Evolutionary conservation across 495 filamentous ascomycete genomes (phyloP), one percentile per base, ranked within the genome.

Genomic region (Alectoria sarmentosa): DNA sequence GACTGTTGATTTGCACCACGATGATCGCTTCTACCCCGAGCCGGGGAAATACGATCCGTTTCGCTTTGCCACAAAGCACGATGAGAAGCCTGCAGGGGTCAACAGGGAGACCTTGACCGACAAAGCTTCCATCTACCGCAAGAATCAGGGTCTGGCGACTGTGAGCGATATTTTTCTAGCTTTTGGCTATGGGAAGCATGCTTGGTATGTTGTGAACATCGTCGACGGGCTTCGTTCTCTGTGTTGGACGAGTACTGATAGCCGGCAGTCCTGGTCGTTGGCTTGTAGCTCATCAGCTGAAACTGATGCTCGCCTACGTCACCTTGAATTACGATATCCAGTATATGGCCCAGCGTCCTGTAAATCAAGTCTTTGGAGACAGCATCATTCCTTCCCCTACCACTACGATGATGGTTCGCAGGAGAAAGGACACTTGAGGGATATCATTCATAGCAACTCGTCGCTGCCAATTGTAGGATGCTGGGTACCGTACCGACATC

Each of bases 11-110:
- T 54, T 72, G 9, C 68, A 70, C 17, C 39, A 55, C 41, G 69
- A 72, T 58, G 70, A 72, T 23, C 56, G 69, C 0, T 70, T 72
- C 63, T 72, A 72, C 39, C 66, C 56, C 26, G 37, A 66, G 4
- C 66, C 70, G 14, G 56, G 62, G 10, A 44, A 60, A 10, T 70
- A 70, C 38, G 55, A 71, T 34, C 62, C 69, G 13, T 63, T 67
- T 10, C 68, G 69, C 1, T 70, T 68, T 64, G 52, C 39, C 1
- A 54, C 19, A 28, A 32, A 21, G 52, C 30, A 6, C 1, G 30
- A 55, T 1, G 30, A 34, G 1, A 21, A 0, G 15, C 28, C 23
- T 17, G 17, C 0, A 0, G 19, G 0, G 6, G 34, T 34, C 10
- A 28, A 19, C 11, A 41, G 28, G n/a, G 60, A 21, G 34, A 26